Conservation (phyloP, 1,284 basidiomycete species). For the Vanrija sp. region DNA sequence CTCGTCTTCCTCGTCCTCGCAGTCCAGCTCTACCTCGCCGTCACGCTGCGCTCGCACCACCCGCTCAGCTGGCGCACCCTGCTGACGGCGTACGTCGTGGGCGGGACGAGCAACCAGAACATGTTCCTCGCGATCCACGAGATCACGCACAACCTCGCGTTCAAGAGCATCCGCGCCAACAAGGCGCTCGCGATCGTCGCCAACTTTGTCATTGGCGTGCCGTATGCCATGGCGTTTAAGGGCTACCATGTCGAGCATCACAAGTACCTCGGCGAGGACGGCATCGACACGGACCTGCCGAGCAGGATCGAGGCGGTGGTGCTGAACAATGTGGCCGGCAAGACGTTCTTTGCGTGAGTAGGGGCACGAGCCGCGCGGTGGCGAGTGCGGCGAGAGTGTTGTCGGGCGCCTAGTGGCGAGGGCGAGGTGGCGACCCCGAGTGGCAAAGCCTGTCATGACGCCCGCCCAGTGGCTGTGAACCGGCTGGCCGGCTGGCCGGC, state of each 20-base stretch:
- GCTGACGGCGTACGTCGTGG: constrained; percentile 74
- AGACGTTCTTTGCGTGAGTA: constrained; percentile 91
- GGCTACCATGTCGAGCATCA: constrained; percentile 94
- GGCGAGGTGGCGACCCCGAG: too few relatives aligned
- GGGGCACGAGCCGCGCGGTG: neutral
- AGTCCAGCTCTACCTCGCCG: constrained; percentile 67
- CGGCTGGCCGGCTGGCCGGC: too few relatives aligned
- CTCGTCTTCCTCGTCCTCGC: constrained; percentile 73
- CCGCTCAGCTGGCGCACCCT: constrained; percentile 71
- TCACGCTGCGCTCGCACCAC: constrained; percentile 61
- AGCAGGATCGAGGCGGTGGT: constrained; percentile 77
- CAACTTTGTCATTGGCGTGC: constrained; percentile 88
- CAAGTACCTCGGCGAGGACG: constrained; percentile 87
- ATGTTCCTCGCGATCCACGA: constrained; percentile 97
- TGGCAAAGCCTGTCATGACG: too few relatives aligned
- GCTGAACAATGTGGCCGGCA: constrained; percentile 92
- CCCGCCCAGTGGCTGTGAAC: too few relatives aligned
- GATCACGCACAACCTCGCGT: constrained; percentile 96
- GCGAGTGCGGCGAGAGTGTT: neutral
- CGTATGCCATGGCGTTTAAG: constrained; percentile 95
- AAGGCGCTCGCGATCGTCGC: constrained; percentile 83
- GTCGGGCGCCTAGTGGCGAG: neutral
- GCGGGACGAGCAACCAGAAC: constrained; percentile 95
- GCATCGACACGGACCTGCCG: constrained; percentile 86
- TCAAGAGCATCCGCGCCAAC: constrained; percentile 76